Evolutionary conservation across 306 rosid genomes (phyloP).

Genomic region (Inga leiocalycina): DNA sequence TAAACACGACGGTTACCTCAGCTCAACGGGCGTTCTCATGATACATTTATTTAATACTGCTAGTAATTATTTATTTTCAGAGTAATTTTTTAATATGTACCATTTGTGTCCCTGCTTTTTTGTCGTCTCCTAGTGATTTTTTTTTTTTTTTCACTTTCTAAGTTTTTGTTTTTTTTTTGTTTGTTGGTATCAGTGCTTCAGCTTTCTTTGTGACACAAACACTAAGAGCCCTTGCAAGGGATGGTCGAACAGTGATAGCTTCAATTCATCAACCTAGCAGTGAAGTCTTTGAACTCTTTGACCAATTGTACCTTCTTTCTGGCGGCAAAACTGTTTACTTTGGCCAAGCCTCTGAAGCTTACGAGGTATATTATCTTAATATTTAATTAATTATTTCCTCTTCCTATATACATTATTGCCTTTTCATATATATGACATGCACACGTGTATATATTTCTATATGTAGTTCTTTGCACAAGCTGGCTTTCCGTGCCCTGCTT

Average conservation of each 20-base stretch:
- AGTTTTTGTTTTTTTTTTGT: background rate
- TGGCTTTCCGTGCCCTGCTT: conserved; percentile 97
- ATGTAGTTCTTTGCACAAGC: conserved; percentile 95
- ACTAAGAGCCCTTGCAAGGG: conserved; percentile 79
- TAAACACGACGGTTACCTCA: background rate
- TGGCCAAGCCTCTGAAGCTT: conserved; percentile 91
- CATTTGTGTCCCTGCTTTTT: background rate
- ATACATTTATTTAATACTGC: background rate
- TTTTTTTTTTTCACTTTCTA: background rate
- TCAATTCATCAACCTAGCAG: conserved; percentile 98
- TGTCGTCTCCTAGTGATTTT: background rate
- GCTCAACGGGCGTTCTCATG: background rate
- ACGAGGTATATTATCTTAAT: conserved; percentile 55
- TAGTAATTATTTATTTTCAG: too few species aligned
- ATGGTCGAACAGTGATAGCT: conserved; percentile 93
- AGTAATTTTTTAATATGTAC: background rate
- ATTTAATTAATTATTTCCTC: background rate
- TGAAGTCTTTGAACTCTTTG: conserved; percentile 96
- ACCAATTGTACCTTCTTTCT: conserved; percentile 86
- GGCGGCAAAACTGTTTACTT: conserved; percentile 94
- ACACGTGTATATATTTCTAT: background rate
- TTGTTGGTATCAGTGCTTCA: conserved; percentile 73
- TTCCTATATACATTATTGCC: background rate
- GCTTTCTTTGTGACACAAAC: conserved; percentile 98
- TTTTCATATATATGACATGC: background rate